phyloP scores from a whole-genome alignment of 176 grass and related monocot species.

The Hordeum marinum region DNA sequence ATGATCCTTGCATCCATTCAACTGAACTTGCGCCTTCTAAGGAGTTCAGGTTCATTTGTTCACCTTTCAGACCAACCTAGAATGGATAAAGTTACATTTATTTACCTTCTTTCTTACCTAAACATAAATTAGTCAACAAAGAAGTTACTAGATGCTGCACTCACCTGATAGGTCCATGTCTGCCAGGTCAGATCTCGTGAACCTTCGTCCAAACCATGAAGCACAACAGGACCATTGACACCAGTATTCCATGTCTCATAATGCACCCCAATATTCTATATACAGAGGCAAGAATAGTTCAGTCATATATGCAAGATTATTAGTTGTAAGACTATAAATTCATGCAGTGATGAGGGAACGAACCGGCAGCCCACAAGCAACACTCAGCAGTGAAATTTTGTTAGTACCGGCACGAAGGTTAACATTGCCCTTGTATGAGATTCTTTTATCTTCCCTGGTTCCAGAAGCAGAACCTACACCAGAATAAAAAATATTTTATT shows the following conservation, averaged over 20 bases:
- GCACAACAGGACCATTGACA: constrained; percentile 77
- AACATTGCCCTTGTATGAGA: constrained; percentile 62
- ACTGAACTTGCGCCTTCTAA: constrained; percentile 72
- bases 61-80: constrained; percentile 95
- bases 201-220: constrained; percentile 79
- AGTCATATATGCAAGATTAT: not conserved
- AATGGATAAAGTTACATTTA: not conserved
- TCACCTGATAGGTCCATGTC: constrained; percentile 90
- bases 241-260: constrained; percentile 97
- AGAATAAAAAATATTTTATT: constrained; percentile 23
- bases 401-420: constrained; percentile 88
- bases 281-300: constrained; percentile 12
- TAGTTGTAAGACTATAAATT: not conserved
- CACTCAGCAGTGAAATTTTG: constrained; percentile 81
- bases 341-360: constrained; percentile 17
- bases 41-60: constrained; percentile 97
- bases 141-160: not conserved
- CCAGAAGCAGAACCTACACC: constrained; percentile 84
- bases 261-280: constrained; percentile 90
- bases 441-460: constrained; percentile 86
- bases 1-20: constrained; percentile 93
- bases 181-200: constrained; percentile 93
- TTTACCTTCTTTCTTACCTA: constrained; percentile 12
- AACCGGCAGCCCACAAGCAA: constrained; percentile 90
- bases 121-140: not conserved